Evolutionary conservation across 768 basidiomycete species (phyloP).

Genomic region (Leccinum subtestaceum): DNA sequence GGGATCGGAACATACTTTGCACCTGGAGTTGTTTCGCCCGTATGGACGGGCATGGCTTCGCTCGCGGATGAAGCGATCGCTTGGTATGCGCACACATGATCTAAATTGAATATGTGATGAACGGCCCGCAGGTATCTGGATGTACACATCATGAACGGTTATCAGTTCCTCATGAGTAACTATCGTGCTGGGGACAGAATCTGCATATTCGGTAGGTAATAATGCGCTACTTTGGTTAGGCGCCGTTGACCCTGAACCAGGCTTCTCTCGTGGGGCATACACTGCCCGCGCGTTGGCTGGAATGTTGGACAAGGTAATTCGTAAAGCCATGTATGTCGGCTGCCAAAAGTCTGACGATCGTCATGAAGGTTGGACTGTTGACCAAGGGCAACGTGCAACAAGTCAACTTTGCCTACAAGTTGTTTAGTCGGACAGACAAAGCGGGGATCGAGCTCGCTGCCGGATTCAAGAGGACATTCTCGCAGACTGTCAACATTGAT

Average conservation of each 20-base stretch:
- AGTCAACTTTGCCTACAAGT: constrained; percentile 69
- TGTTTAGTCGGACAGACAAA: constrained; percentile 56
- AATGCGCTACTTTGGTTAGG: not conserved
- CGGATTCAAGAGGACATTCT: constrained; percentile 75
- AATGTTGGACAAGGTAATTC: constrained; percentile 61
- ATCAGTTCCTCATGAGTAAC: constrained; percentile 77
- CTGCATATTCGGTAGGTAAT: constrained; percentile 60
- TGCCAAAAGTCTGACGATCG: not conserved
- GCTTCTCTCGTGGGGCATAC: constrained; percentile 74
- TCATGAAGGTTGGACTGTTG: constrained; percentile 63
- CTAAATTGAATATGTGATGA: not conserved
- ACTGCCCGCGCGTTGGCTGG: constrained; percentile 73
- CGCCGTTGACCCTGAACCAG: constrained; percentile 33
- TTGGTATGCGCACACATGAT: constrained; percentile 44
- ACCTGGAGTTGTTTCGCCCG: constrained; percentile 64
- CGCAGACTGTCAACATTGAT: constrained; percentile 63
- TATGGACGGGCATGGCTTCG: constrained; percentile 57
- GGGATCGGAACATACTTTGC: constrained; percentile 51
- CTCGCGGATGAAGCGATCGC: constrained; percentile 68
- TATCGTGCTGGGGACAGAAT: constrained; percentile 71
- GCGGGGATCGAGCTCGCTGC: constrained; percentile 46
- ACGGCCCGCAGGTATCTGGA: constrained; percentile 57
- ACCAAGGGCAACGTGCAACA: constrained; percentile 66
- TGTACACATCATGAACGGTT: constrained; percentile 71
- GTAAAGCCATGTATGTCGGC: not conserved